Percentiles rank a stretch among this genome's conserved stretches.
These are phyloP conservation scores for Cryptococcus sp. DNA, from an alignment of 1,284 basidiomycete genomes.

Conservation along the genomic window DNA sequence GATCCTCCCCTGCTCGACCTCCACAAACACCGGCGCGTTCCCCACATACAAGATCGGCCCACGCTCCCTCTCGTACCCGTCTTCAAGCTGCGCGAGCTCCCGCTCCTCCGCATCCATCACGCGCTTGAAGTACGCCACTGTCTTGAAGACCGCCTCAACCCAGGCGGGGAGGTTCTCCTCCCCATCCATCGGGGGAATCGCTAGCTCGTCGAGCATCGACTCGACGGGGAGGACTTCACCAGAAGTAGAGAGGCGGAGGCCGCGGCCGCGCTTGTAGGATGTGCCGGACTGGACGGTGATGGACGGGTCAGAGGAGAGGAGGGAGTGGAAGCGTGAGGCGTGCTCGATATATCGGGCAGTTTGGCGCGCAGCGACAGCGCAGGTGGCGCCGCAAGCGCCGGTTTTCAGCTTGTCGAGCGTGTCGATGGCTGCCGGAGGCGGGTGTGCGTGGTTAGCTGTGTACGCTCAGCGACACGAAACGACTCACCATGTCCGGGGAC, in stretches of 20 bases:
- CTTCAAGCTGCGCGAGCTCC: constrained; percentile 4
- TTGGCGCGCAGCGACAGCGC: constrained; percentile 67
- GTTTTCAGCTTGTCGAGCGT: constrained; percentile 94
- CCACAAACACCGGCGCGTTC: constrained; percentile 40
- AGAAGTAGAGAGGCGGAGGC: constrained; percentile 36
- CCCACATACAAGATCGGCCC: constrained; percentile 35
- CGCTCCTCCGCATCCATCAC: constrained; percentile 21
- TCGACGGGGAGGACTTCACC: constrained; percentile 22
- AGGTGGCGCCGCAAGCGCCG: constrained; percentile 59
- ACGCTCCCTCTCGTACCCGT: constrained; percentile 14
- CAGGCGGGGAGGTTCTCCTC: constrained; percentile 30
- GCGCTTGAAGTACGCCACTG: constrained; percentile 33
- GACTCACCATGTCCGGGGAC: constrained; percentile 79
- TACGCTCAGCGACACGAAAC: background rate
- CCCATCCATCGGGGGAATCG: constrained; percentile 27
- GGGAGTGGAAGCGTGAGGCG: constrained; percentile 35
- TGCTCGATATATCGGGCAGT: constrained; percentile 49
- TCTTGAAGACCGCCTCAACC: constrained; percentile 34
- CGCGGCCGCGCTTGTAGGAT: constrained; percentile 35
- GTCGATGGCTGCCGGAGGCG: constrained; percentile 62
- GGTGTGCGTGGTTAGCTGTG: background rate
- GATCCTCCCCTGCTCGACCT: constrained; percentile 26
- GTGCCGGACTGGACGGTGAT: constrained; percentile 29
- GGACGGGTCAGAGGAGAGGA: constrained; percentile 28
- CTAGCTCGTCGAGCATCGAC: constrained; percentile 22